Base-by-base conservation (phyloP, 2,329 filamentous ascomycete species). In the Metarhizium album region DNA sequence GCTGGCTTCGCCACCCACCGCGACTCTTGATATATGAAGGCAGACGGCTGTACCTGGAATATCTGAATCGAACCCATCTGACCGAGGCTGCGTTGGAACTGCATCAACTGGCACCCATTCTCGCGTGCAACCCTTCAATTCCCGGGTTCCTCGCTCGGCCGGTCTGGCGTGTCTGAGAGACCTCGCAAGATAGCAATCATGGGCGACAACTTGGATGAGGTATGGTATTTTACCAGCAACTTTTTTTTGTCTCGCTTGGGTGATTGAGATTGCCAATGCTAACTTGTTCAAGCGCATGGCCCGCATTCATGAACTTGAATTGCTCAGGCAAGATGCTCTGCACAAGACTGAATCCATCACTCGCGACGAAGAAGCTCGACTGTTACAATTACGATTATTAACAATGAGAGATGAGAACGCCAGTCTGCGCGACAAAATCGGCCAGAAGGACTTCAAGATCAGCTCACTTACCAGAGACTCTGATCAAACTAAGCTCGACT, bases 401-500 rank as follows among this genome's bases (percentile, higher is more conserved):
- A 68, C 90, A n/a, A 71, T 87, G n/a, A 76, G 83, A 54, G 82
- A 90, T 56, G 85, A 94, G 55, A 87, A 84, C 55, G 78, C 83
- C 46, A 74, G 79, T 9, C 67, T 95, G 27, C 78, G 80, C 56
- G 77, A 82, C 43, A 75, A 84, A 55, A 65, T 90, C 18, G 67
- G 73, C 3, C 69, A 79, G 38, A 78, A 79, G 57, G 79, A 85
- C 48, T 73, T 79, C 48, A 75, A 79, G 42, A 75, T 84, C 47
- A 77, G 79, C 29, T 57, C 66, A 9, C 62, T 79, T 13, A 59
- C 61, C 0, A 62, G 67, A 14, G 64, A 71, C 49, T 65, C 67
- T 52, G 68, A 74, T 9, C 64, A 69, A 23, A 56, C 72, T 4
- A 64, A 64, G 16, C 56, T 58, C 16, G 68, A 77, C 54, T 61